These are phyloP conservation scores for Taiwanofungus camphoratus DNA, from an alignment of 1,284 basidiomycete species.

Conservation along the genomic window DNA sequence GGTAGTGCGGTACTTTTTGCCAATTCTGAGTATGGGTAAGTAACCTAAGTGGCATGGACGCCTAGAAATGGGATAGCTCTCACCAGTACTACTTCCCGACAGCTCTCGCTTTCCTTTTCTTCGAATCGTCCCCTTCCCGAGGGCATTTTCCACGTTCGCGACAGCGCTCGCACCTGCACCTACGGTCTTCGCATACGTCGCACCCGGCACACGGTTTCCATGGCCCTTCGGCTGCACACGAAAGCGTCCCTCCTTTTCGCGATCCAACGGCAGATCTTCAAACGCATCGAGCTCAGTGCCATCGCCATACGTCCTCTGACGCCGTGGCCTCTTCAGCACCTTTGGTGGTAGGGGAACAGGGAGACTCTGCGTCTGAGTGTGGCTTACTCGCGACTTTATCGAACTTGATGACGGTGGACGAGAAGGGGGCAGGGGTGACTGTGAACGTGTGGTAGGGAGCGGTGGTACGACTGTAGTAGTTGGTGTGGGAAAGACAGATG, in stretches of 20 bases:
- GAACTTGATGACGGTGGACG: slow-evolving; percentile 46
- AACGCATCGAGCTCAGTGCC: slow-evolving; percentile 90
- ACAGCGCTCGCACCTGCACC: slow-evolving; percentile 24
- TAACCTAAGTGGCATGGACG: background rate
- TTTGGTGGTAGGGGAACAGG: slow-evolving; percentile 49
- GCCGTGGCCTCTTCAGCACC: slow-evolving; percentile 70
- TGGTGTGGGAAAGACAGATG: slow-evolving; percentile 59
- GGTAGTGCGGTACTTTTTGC: slow-evolving; percentile 23
- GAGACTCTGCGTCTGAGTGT: slow-evolving; percentile 28
- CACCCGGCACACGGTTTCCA: slow-evolving; percentile 55
- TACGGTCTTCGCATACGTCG: slow-evolving; percentile 40
- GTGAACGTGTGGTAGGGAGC: slow-evolving; percentile 35
- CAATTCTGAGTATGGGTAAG: too few species aligned
- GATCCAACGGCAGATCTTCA: slow-evolving; percentile 85
- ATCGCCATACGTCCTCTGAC: slow-evolving; percentile 75
- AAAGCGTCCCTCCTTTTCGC: slow-evolving; percentile 71
- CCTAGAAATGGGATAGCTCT: slow-evolving; percentile 6
- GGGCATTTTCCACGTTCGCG: too few species aligned
- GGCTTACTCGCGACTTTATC: slow-evolving; percentile 21
- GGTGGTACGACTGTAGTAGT: slow-evolving; percentile 27
- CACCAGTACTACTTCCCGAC: slow-evolving; percentile 29
- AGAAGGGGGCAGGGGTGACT: slow-evolving; percentile 52
- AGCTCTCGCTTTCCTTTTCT: slow-evolving; percentile 37
- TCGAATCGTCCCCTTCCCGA: slow-evolving; percentile 48
- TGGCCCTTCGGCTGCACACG: slow-evolving; percentile 64